Base-by-base conservation (phyloP, 164 flowering plant genomes). In the Aristolochia californica region DNA sequence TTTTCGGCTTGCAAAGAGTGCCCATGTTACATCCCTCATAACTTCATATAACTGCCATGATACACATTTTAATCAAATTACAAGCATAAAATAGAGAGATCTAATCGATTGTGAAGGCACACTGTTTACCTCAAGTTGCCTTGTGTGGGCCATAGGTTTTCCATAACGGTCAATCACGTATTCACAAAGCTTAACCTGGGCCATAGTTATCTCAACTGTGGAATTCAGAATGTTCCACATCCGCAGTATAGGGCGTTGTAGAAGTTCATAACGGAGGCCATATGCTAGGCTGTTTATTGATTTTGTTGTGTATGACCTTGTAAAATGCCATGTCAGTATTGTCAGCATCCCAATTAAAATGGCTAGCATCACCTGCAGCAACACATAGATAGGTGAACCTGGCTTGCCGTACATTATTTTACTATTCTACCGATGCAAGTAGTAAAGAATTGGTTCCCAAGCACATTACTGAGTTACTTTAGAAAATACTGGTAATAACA, bases 181-280 rank as follows among this genome's bases (percentile, higher is more conserved):
- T 66, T 89, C 88, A 26, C 96, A 87, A 45, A 93, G 80, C 82
- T 85, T 89, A 45, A 93, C 96, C 64, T 93, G 99, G 4, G 99
- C 85, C 54, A 79, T 75, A 4, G 99, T 83, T 51, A 89, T 78
- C 60, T 93, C 99, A 22, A 80, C 74, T 1, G 99, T 93, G 21
- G 97, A 74, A 68, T 93, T 93, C 60, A 93, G 68, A 53, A 89
- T 79, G 79, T 79, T 89, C 97, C 99, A 93, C 99, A 93, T 89
- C 48, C 99, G 62, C 38, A 89, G 60, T 21, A 93, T 66, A 2
- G 99, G 98, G 12, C 97, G 81, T 53, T 89, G 99, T n/a, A 93
- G 80, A 68, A 93, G 89, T 57, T 93, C 96, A 60, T 71, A 82
- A 0, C 99, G 87, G 25, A 93, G 89, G 15, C 82, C 96, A 55